Evolutionary conservation across 768 basidiomycete genomes (phyloP).

Genomic region (Pholiota conissans): DNA sequence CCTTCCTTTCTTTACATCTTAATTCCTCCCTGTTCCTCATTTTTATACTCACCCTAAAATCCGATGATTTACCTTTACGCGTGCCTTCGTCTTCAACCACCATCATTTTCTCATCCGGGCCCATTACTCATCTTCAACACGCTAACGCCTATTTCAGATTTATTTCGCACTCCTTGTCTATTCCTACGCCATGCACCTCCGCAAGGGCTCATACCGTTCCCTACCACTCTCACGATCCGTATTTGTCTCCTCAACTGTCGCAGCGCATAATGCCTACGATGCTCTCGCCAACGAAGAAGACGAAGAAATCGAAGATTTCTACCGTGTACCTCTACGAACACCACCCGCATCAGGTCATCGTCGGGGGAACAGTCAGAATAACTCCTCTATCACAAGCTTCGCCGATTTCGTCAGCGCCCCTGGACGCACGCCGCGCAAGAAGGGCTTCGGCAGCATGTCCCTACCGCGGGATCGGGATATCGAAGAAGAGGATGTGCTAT

Average conservation of each 20-base stretch:
- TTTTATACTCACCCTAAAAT: too few relatives aligned
- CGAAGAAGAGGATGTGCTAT: constrained; percentile 55
- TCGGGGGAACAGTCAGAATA: constrained; percentile 25
- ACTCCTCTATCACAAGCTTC: constrained; percentile 50
- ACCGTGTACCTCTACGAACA: constrained; percentile 60
- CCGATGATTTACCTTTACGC: too few relatives aligned
- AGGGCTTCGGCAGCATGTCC: constrained; percentile 24
- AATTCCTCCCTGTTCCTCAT: too few relatives aligned
- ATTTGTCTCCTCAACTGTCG: constrained; percentile 28
- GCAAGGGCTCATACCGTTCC: constrained; percentile 85
- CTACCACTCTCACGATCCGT: constrained; percentile 60
- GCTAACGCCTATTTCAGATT: constrained; percentile 47
- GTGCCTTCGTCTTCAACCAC: too few relatives aligned
- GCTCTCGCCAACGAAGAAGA: constrained; percentile 54
- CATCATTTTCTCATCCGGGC: too few relatives aligned
- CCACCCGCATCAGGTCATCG: constrained; percentile 38
- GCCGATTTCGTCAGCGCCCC: constrained; percentile 67
- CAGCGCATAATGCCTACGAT: constrained; percentile 37
- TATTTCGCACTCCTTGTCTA: constrained; percentile 91
- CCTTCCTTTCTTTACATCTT: too few relatives aligned
- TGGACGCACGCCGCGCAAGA: constrained; percentile 31
- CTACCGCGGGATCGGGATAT: constrained; percentile 31
- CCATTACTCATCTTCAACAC: neutral
- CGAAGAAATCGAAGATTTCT: constrained; percentile 67
- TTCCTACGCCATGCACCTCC: constrained; percentile 91